Evolutionary conservation across 1,284 basidiomycete species (phyloP).

Genomic region (Lentinula novae-zelandiae): DNA sequence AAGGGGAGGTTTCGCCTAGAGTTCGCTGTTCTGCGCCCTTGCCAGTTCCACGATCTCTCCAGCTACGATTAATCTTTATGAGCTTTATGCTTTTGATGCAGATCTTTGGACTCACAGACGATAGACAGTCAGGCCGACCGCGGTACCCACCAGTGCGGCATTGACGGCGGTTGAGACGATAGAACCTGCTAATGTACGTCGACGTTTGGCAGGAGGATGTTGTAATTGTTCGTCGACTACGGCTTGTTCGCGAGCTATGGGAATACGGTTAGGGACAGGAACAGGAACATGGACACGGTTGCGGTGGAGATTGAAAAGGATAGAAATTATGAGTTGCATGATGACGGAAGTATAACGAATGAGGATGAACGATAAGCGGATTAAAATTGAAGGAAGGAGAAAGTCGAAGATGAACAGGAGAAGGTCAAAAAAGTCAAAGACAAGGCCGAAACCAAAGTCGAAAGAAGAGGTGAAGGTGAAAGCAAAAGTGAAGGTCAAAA

Average conservation of each 20-base stretch:
- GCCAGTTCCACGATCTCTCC: constrained; percentile 58
- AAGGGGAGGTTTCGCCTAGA: constrained; percentile 15
- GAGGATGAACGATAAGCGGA: background rate
- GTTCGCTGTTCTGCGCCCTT: constrained; percentile 36
- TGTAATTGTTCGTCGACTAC: constrained; percentile 37
- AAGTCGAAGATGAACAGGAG: constrained; percentile 16
- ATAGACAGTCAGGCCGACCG: constrained; percentile 79
- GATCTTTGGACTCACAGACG: constrained; percentile 54
- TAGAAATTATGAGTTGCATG: constrained; percentile 13
- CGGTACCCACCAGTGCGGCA: constrained; percentile 77
- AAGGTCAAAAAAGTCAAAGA: background rate
- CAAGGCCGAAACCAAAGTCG: constrained; percentile 7
- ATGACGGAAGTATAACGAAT: background rate
- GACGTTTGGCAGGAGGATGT: constrained; percentile 45
- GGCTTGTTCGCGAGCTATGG: constrained; percentile 18
- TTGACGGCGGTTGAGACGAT: constrained; percentile 76
- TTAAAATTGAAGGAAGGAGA: background rate
- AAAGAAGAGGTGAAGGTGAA: constrained; percentile 10
- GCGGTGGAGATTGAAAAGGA: constrained; percentile 12
- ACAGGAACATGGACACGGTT: constrained; percentile 17
- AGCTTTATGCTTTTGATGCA: background rate
- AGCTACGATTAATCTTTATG: constrained; percentile 30
- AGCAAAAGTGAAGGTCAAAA: constrained; percentile 12
- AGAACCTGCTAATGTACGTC: constrained; percentile 69
- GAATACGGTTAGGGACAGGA: background rate